phyloP scores from a whole-genome alignment of 2,329 filamentous ascomycete genomes.

The Ophiostoma perfectum region DNA sequence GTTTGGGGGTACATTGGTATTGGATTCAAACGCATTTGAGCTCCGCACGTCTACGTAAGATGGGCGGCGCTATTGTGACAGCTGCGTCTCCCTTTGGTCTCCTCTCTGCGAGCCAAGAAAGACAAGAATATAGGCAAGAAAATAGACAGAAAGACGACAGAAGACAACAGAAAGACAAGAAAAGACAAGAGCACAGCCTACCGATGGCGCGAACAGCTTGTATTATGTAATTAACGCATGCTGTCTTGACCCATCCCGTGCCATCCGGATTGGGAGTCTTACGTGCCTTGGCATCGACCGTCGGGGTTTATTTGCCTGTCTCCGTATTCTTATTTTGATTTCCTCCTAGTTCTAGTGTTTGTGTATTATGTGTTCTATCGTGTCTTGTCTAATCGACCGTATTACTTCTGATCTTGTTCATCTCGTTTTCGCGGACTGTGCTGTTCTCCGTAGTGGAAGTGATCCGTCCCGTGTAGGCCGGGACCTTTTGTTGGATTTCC shows the following conservation, averaged over 20 bases:
- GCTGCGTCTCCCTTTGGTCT: neutral
- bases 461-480: neutral
- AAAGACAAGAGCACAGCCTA: conserved; percentile 4
- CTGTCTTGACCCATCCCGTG: conserved; percentile 5
- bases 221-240: conserved; percentile 2
- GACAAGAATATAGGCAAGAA: neutral
- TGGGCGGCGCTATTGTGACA: neutral
- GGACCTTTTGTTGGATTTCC: neutral
- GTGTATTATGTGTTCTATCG: neutral
- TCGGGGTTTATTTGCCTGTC: conserved; percentile 7
- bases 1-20: neutral
- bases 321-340: conserved; percentile 6
- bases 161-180: neutral
- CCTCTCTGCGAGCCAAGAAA: too few relatives aligned
- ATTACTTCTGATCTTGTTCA: neutral
- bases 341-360: neutral
- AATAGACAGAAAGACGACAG: too few relatives aligned
- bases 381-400: neutral
- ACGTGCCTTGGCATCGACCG: conserved; percentile 12
- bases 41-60: conserved; percentile 15
- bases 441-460: neutral
- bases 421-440: neutral
- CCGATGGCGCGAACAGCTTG: neutral
- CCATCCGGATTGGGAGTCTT: conserved; percentile 20
- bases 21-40: neutral